Base-by-base conservation (phyloP, 345 rosid genomes). In the Cochlearia excelsa region DNA sequence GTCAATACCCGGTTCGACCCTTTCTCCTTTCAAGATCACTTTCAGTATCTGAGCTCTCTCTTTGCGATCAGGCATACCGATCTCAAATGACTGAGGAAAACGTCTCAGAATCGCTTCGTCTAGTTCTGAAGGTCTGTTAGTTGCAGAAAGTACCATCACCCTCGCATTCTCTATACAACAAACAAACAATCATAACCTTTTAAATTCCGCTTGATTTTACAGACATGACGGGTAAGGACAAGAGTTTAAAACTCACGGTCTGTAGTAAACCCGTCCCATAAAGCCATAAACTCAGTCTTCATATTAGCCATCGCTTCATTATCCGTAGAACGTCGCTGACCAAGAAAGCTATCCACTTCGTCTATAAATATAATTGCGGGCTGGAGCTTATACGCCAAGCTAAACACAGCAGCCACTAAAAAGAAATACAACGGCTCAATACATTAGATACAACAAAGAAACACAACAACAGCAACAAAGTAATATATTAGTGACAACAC, bases 211-310 rank as follows among this genome's bases (percentile, higher is more conserved):
- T 41, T 51, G 5, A 57, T 9, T 23, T 42, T 6, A 3, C n/a
- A 16, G 9, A 58, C 9, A 26, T 0, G n/a, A 23, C 30, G 3
- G 23, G 1, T 48, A 37, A 46, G 23, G 16, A 43, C 57, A 31
- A 35, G 28, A 29, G 9, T 8, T 7, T n/a, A 49, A 46, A 48
- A 84, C 99, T 85, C 80, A 93, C 97, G 96, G 59, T 93, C 96
- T 26, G 99, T 87, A 5, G 97, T 81, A 72, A 93, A 89, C 9
- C 99, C 97, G 80, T 93, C 97, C 99, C 99, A 93, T 65, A 89
- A 74, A 52, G 99, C 97, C 99, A 93, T 89, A 76, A 87, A 93
- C 81, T 93, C 96, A 1, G 96, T 89, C 87, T 93, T 93, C 97
- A 93, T 93, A 65, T 90, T 89, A 3, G 96, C 76, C 74, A 85